A percentile compares a stretch with the other conserved stretches of the same genome.
phyloP scores from a whole-genome alignment of 306 rosid genomes.

The Calophaca sinica region DNA sequence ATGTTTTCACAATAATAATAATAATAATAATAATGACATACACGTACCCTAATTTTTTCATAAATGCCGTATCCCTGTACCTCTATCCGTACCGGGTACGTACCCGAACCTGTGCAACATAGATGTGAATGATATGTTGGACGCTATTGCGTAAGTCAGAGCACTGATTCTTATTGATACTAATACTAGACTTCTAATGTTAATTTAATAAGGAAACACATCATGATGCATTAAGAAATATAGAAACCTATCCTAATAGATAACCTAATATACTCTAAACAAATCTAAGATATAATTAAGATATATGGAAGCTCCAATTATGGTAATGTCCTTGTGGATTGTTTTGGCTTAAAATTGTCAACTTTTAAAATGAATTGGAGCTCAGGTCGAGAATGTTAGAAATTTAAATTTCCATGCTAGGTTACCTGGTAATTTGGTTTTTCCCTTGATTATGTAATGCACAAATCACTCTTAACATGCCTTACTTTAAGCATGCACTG shows the following conservation, averaged over 20 bases:
- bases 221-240: background rate
- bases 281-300: background rate
- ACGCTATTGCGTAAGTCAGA: too few species aligned
- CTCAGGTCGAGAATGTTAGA: background rate
- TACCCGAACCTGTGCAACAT: too few species aligned
- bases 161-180: too few species aligned
- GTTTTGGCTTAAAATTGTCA: conserved; percentile 13
- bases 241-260: background rate
- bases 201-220: too few species aligned
- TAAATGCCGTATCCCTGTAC: too few species aligned
- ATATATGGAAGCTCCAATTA: background rate
- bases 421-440: conserved; percentile 10
- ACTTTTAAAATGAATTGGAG: conserved; percentile 22
- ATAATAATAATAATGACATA: too few species aligned
- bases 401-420: background rate
- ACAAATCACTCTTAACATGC: background rate
- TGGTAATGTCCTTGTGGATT: background rate
- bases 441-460: conserved; percentile 11
- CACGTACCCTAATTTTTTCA: too few species aligned
- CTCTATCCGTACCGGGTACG: too few species aligned
- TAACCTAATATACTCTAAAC: background rate
- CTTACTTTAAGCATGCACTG: conserved; percentile 11
- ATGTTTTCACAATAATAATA: too few species aligned
- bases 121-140: too few species aligned
- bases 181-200: too few species aligned